phyloP scores from a whole-genome alignment of 495 filamentous ascomycete genomes.

The Talaromyces stipitatus region DNA sequence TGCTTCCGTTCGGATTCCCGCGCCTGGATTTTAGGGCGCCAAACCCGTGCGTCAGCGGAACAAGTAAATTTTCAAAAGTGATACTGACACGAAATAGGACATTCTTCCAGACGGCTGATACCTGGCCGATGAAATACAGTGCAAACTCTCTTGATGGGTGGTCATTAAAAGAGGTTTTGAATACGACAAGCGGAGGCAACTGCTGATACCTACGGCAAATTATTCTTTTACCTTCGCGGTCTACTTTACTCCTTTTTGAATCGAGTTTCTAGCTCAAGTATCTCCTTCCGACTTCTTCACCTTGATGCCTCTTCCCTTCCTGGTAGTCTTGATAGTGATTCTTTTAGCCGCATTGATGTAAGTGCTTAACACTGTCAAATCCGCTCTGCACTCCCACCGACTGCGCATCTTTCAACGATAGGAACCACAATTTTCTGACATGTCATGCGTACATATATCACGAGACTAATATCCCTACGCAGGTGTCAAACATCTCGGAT shows the following conservation, averaged over 20 bases:
- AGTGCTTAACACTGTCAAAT: background rate
- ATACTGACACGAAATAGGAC: background rate
- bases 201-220: slow-evolving; percentile 23
- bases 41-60: slow-evolving; percentile 19
- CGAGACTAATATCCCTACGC: background rate
- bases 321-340: slow-evolving; percentile 1
- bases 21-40: slow-evolving; percentile 16
- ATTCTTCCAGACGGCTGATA: background rate
- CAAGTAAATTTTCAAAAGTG: background rate
- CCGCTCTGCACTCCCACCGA: background rate
- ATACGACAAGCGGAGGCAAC: slow-evolving; percentile 10
- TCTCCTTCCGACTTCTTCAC: background rate
- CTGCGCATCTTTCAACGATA: background rate
- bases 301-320: slow-evolving; percentile 6
- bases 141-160: slow-evolving; percentile 18
- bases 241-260: slow-evolving; percentile 7
- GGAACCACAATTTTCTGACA: no score
- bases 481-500: slow-evolving; percentile 3
- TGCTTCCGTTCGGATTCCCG: slow-evolving; percentile 25
- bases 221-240: slow-evolving; percentile 17
- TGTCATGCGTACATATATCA: background rate
- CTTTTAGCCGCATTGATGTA: slow-evolving; percentile 13
- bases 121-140: slow-evolving; percentile 8
- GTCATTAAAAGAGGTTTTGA: slow-evolving; percentile 14
- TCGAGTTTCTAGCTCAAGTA: background rate